Evolutionary conservation across 129 eudicot genomes (phyloP).

Genomic region (Ambrosia artemisiifolia): DNA sequence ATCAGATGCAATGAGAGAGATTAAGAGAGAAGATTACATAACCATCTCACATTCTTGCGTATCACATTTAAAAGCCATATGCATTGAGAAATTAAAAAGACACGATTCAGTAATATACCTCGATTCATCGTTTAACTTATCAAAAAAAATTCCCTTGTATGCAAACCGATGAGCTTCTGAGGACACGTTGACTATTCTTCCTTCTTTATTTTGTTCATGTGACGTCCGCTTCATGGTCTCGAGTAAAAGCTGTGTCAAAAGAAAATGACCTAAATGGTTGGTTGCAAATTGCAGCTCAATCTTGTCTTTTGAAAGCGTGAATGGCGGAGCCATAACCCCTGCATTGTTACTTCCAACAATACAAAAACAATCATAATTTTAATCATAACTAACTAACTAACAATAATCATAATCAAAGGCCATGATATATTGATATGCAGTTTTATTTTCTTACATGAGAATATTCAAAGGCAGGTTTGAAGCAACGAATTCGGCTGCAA

Average conservation of each 20-base stretch:
- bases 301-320: constrained; percentile 61
- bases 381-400: not conserved
- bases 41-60: too few species aligned
- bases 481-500: constrained; percentile 59
- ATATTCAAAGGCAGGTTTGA: constrained; percentile 65
- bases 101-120: constrained; percentile 23
- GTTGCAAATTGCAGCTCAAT: constrained; percentile 79
- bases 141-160: constrained; percentile 66
- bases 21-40: too few species aligned
- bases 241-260: constrained; percentile 64
- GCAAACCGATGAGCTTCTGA: constrained; percentile 56
- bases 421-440: not conserved
- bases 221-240: constrained; percentile 71
- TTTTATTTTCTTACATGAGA: constrained; percentile 45
- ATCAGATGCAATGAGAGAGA: too few species aligned
- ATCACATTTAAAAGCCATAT: too few species aligned
- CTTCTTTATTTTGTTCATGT: constrained; percentile 53
- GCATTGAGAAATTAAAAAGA: not conserved
- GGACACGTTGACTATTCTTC: constrained; percentile 70
- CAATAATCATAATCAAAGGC: not conserved
- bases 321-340: constrained; percentile 80
- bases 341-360: constrained; percentile 64
- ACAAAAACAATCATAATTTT: not conserved
- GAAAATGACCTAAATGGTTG: constrained; percentile 85
- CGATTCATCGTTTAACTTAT: constrained; percentile 54